Evolutionary conservation across 2,329 filamentous ascomycete species (phyloP).

Genomic region (Fusarium hostae): DNA sequence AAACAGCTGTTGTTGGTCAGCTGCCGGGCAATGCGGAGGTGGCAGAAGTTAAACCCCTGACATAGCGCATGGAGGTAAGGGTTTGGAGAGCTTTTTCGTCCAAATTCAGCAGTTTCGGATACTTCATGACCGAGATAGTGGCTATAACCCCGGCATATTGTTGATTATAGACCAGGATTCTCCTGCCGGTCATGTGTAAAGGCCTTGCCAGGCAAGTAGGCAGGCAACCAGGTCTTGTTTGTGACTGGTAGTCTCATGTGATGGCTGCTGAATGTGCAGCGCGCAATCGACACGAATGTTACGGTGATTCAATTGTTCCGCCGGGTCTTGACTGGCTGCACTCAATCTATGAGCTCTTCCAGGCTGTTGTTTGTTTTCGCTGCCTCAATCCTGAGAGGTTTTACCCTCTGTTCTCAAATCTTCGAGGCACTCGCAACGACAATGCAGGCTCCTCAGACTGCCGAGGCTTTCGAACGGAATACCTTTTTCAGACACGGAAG

Average conservation of each 20-base stretch:
- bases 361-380: background rate
- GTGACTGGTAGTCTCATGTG: conserved; percentile 32
- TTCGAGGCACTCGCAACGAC: background rate
- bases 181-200: conserved; percentile 4
- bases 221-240: conserved; percentile 9
- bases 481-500: conserved; percentile 19
- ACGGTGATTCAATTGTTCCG: background rate
- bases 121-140: conserved; percentile 25
- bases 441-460: background rate
- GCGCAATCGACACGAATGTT: background rate
- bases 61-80: conserved; percentile 13
- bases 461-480: conserved; percentile 6
- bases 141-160: conserved; percentile 23
- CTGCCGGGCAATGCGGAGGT: conserved; percentile 19
- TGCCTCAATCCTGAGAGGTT: background rate
- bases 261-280: conserved; percentile 3
- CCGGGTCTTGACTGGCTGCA: background rate
- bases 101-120: conserved; percentile 24
- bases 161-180: conserved; percentile 13
- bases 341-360: background rate
- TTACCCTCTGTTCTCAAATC: background rate
- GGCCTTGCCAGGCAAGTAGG: conserved; percentile 1
- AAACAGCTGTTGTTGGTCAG: conserved; percentile 18
- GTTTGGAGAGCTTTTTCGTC: conserved; percentile 10
- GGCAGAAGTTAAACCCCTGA: conserved; percentile 24